Conservation (phyloP, 139 green algal species). For the Volvox africanus region DNA sequence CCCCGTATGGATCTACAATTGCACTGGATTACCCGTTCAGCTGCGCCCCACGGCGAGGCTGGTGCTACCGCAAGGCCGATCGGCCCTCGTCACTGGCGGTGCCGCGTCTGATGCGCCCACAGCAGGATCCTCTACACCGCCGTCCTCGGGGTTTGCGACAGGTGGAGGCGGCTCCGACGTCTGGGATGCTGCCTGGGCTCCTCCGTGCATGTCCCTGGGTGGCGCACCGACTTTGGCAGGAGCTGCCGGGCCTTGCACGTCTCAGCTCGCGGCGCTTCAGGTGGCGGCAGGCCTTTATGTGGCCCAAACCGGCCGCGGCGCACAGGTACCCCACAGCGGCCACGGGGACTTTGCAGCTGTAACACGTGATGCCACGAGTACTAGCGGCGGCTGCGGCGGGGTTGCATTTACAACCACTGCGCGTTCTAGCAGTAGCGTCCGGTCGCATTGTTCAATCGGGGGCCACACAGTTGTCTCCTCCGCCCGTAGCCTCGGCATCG, state of each 20-base stretch:
- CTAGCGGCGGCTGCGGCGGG: constrained; percentile 10
- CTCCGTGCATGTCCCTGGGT: not conserved
- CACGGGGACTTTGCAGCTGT: not conserved
- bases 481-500: not conserved
- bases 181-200: not conserved
- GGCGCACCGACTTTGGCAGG: not conserved
- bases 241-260: constrained; percentile 3
- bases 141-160: not conserved
- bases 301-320: not conserved
- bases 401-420: not conserved
- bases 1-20: constrained; percentile 86
- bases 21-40: constrained; percentile 72
- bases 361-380: not conserved
- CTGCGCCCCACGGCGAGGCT: constrained; percentile 46
- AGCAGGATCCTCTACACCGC: not conserved
- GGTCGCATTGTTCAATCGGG: not conserved
- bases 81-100: not conserved
- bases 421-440: constrained; percentile 31
- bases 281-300: not conserved
- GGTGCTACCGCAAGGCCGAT: not conserved
- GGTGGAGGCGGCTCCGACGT: not conserved
- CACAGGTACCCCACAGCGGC: not conserved
- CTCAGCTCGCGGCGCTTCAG: constrained; percentile 31
- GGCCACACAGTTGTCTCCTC: not conserved
- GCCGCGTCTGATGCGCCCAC: not conserved